Base-by-base conservation (phyloP, 2,329 filamentous ascomycete genomes). In the Sordariomycetes sp. region DNA sequence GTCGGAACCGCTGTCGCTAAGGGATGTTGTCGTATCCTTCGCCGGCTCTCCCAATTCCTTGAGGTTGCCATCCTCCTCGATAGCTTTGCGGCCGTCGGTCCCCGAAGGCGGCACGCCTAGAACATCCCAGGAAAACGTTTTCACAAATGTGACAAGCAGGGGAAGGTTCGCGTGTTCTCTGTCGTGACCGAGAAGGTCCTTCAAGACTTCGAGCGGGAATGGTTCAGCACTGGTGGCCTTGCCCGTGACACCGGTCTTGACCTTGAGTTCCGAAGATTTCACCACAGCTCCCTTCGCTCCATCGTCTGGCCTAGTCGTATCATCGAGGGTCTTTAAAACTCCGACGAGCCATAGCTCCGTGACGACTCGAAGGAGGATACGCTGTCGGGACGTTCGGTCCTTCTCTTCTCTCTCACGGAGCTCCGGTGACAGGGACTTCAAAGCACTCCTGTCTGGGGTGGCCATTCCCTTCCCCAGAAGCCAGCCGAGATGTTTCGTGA, bases 291-390 rank as follows among this genome's bases (percentile, higher is more conserved):
- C 80, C 71, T 79, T 83, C 28, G 81, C 81, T n/a, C 79, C 76
- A 66, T 86, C 83, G 61, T 87, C 83, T 11, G 84, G 83, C 53
- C 77, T 77, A 55, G 74, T 79, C 60, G 83, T 79, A 67, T 87
- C 83, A 64, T 87, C 83, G 60, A 97, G 77, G 50, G 91, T 97
- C 65, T 88, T 83, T 64, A 99, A 72, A 50, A 94, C 87, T 32
- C 90, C 90, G 20, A 96, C 90, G 4, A 99, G 82, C 95, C 95
- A 99, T 40, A 99, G 78, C 70, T 99, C 94, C 2, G 94, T 97
- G 37, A 96, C 91, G 14, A 99, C 88, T 43, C 92, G 85, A 58
- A 99, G 75, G 24, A 99, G 80, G 6, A 92, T 81, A 59, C 94
- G 85, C 70, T 99, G 95, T 58, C 94, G 84, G 35, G 85, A 81